phyloP scores from a whole-genome alignment of 495 filamentous ascomycete genomes.

The Astrothelium subdiscretum region DNA sequence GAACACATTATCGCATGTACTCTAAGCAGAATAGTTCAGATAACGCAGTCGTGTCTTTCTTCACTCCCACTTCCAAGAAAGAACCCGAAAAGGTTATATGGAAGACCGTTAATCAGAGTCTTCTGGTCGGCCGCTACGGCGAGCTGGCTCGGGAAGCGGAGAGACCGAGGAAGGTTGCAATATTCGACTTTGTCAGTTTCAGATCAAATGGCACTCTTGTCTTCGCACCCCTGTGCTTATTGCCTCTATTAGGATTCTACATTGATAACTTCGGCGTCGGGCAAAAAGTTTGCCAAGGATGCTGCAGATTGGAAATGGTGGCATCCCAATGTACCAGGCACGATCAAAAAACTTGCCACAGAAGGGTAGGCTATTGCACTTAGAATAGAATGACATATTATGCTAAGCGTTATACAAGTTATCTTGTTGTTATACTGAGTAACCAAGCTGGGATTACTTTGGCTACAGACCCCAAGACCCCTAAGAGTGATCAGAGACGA shows the following conservation, averaged over 20 bases:
- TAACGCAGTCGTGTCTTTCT: slow-evolving; percentile 70
- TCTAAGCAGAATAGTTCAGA: slow-evolving; percentile 24
- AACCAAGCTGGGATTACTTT: slow-evolving; percentile 79
- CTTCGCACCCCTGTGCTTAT: slow-evolving; percentile 5
- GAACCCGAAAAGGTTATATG: slow-evolving; percentile 68
- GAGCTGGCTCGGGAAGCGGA: slow-evolving; percentile 15
- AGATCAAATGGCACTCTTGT: background rate
- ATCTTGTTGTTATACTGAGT: slow-evolving; percentile 63
- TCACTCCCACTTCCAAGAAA: slow-evolving; percentile 80
- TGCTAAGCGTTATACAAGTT: slow-evolving; percentile 37
- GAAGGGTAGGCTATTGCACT: slow-evolving; percentile 47
- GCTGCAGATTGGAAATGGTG: slow-evolving; percentile 92
- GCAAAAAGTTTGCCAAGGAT: slow-evolving; percentile 61
- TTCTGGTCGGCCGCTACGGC: slow-evolving; percentile 65
- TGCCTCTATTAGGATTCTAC: slow-evolving; percentile 61
- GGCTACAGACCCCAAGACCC: slow-evolving; percentile 56
- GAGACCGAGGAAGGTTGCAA: slow-evolving; percentile 53
- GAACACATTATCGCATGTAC: background rate
- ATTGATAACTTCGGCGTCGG: slow-evolving; percentile 65
- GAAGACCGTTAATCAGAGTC: slow-evolving; percentile 52
- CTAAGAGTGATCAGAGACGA: slow-evolving; percentile 51
- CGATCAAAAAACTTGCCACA: slow-evolving; percentile 50
- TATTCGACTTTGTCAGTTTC: slow-evolving; percentile 72
- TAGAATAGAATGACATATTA: slow-evolving; percentile 1
- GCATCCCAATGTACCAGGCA: slow-evolving; percentile 56